Base-by-base conservation (phyloP, 352 stramenopile genomes). In the Phytophthora idaei region DNA sequence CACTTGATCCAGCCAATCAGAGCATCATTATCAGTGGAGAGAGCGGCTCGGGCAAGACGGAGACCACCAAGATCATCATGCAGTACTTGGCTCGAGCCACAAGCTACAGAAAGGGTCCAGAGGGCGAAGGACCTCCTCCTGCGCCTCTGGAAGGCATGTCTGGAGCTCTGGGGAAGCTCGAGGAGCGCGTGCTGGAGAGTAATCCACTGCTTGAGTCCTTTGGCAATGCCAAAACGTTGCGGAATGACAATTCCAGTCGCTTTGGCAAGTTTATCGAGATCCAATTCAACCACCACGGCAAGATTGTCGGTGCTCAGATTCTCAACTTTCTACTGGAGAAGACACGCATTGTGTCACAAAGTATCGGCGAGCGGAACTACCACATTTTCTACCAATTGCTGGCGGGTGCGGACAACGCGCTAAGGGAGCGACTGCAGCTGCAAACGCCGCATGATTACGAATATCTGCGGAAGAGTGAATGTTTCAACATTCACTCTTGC, bases 251-350 rank as follows among this genome's bases (percentile, higher is more conserved):
- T 70, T 98, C 90, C 25, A 97, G 84, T 78, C 85, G 97, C 59
- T 99, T 99, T 70, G 97, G 97, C 48, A 99, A 99, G 78, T 99
- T 98, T 61, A 99, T 99, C 53, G 93, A 98, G 78, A 98, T 99
- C 67, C 88, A 94, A 49, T 99, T 99, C 72, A 90, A 96, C 64
- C 86, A 95, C 61, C 88, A 96, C 47, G 92, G 91, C 48, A 96
- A 93, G 65, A 98, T 98, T 61, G 86, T 96, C 2, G 87, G 90
- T 21, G 87, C 87, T 15, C 85, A 95, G 72, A 97, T 97, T 62
- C 89, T 96, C 61, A 95, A 97, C 70, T 97, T 97, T 50, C 56
- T 97, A 34, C 70, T 97, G 15, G 91, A 97, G 71, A 97, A 97
- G 74, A 97, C 89, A 54, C 83, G 91, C 36, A 95, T 97, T 52